These are phyloP conservation scores for Neopestalotiopsis sp. DNA, from an alignment of 2,329 filamentous ascomycete species.

Conservation along the genomic window DNA sequence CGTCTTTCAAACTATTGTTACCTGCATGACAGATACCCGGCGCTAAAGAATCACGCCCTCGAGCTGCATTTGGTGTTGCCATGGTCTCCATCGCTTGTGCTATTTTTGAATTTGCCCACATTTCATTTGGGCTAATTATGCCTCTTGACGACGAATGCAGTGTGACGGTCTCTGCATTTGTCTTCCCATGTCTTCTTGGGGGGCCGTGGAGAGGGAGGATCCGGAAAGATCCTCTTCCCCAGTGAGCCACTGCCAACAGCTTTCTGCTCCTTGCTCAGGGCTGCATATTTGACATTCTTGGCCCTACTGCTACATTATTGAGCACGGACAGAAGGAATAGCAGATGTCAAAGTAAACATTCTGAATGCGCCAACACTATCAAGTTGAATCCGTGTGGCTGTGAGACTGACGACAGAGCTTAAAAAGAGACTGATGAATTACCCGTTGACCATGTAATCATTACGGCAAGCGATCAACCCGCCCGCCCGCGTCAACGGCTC, in stretches of 20 bases:
- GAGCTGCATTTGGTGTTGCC: constrained; percentile 10
- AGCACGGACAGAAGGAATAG: background rate
- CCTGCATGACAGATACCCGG: constrained; percentile 23
- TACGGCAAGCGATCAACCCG: too few relatives aligned
- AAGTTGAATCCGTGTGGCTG: too few relatives aligned
- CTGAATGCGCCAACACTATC: too few relatives aligned
- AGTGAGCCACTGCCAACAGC: background rate
- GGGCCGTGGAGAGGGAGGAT: background rate
- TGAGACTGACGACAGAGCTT: too few relatives aligned
- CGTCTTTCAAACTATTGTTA: background rate
- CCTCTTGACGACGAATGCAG: background rate
- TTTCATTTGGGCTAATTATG: constrained; percentile 32
- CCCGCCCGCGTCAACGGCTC: too few relatives aligned
- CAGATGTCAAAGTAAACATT: too few relatives aligned
- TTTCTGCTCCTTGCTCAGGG: background rate
- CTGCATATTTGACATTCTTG: constrained; percentile 4
- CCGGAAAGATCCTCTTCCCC: background rate
- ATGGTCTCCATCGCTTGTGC: constrained; percentile 22
- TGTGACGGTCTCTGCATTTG: background rate
- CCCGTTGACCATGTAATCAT: too few relatives aligned
- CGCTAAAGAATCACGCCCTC: constrained; percentile 33
- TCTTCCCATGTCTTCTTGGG: background rate
- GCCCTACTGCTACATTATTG: background rate
- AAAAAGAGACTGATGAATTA: too few relatives aligned
- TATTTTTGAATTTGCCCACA: constrained; percentile 39